Evolutionary conservation across 1,284 basidiomycete genomes (phyloP), one percentile per base, ranked within the genome.

Genomic region (Leccinum colubrinum): DNA sequence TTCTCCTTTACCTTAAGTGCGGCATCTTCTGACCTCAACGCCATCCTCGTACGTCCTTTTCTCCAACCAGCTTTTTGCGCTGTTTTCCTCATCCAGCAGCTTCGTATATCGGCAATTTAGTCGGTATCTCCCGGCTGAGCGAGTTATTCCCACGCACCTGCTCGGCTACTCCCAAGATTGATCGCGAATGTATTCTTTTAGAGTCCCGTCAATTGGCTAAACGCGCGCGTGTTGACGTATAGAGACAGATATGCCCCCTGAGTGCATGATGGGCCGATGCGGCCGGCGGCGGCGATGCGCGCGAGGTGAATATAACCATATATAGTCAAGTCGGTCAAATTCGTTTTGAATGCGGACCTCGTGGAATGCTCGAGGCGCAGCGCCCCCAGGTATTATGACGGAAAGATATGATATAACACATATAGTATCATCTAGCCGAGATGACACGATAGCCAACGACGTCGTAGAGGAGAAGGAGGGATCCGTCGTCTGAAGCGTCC

Each of bases 61-160:
- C 33, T 33, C 54, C 58, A 46, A 48, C 46, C 46, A 48, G 55
- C 60, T 64, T 61, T 59, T 51, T 55, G 33, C 33, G 11, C 20
- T 12, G 17, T 59, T 58, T 62, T 61, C 62, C 65, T 35, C 58
- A 55, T 65, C 62, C 35, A 39, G 22, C 27, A 39, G 30, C 60
- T 53, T 66, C 67, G 58, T 72, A 70, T 69, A 62, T 59, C 27
- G 12, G 20, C 60, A 56, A 74, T 72, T 75, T 69, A 75, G 41
- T 75, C 70, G 70, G 70, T 57, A 62, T 60, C 0, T 48, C 9
- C 70, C 70, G 70, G 39, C 43, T 46, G 51, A 33, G 4, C 15
- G 1, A 30, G 25, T 5, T 39, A 41, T 56, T 73, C 72, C 56
- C 70, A 71, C 71, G 72, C 60, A 58, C 48, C 46, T 22, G 20